Percentiles rank a stretch among this genome's conserved stretches.
Evolutionary conservation across 2,329 filamentous ascomycete species (phyloP).

Genomic region (Botrytis medusae): DNA sequence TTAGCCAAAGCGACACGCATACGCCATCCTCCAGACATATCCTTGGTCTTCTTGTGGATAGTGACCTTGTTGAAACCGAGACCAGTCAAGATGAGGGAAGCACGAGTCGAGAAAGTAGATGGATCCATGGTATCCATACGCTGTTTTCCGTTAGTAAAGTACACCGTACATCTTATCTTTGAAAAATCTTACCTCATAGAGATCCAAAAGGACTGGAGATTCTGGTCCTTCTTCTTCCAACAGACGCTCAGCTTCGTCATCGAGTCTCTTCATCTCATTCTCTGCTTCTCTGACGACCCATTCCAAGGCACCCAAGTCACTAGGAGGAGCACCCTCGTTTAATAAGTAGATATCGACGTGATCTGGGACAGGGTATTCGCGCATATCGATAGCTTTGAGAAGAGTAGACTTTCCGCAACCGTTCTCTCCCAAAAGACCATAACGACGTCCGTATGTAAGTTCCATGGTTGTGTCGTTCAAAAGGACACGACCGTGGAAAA

Average conservation of each 20-base stretch:
- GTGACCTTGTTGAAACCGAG: conserved; percentile 98
- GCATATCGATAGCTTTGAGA: conserved; percentile 87
- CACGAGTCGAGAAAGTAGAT: conserved; percentile 92
- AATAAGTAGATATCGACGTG: conserved; percentile 98
- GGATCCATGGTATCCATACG: conserved; percentile 99
- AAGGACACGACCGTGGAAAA: conserved; percentile 97
- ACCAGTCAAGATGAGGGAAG: conserved; percentile 95
- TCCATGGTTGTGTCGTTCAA: conserved; percentile 93
- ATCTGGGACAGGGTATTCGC: conserved; percentile 94
- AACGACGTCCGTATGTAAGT: conserved; percentile 87
- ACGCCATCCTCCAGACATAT: conserved; percentile 99
- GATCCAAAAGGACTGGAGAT: conserved; percentile 82
- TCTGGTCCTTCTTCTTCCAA: conserved; percentile 92
- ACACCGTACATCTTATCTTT: background rate
- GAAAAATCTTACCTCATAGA: conserved; percentile 78
- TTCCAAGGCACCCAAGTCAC: conserved; percentile 85
- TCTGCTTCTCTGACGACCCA: conserved; percentile 97
- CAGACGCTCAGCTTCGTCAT: conserved; percentile 84
- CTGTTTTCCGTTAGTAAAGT: conserved; percentile 48
- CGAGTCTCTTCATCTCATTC: conserved; percentile 85
- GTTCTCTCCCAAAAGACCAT: conserved; percentile 94
- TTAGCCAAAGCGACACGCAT: conserved; percentile 98
- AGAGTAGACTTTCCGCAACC: conserved; percentile 99
- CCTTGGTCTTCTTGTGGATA: conserved; percentile 99
- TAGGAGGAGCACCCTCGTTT: conserved; percentile 92